Conservation (phyloP, 2,329 filamentous ascomycete species). For the Botrytis aclada region DNA sequence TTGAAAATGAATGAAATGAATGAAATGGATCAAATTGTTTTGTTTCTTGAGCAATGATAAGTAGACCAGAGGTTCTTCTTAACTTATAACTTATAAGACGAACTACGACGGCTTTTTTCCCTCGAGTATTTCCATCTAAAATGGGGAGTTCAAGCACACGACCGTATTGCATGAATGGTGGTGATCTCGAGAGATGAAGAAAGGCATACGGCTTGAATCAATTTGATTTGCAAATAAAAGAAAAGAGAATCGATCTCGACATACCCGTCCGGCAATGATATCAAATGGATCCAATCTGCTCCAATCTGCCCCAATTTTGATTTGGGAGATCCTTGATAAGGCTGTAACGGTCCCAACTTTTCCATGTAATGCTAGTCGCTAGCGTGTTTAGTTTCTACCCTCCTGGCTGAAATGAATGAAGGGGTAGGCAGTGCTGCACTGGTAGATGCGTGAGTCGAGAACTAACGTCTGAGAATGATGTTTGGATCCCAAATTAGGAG, state of each 20-base stretch:
- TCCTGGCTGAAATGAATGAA: background rate
- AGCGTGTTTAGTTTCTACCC: background rate
- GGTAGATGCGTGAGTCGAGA: background rate
- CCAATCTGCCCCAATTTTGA: background rate
- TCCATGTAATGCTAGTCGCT: background rate
- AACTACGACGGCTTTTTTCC: background rate
- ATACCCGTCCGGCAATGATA: background rate
- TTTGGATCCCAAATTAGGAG: background rate
- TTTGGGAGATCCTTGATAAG: slow-evolving; percentile 10
- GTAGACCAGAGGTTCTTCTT: background rate
- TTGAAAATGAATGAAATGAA: background rate
- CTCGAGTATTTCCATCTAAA: background rate
- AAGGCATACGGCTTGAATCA: background rate
- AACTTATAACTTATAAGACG: background rate
- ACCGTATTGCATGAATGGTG: background rate
- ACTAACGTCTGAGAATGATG: background rate
- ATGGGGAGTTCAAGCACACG: background rate
- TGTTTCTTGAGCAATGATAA: background rate
- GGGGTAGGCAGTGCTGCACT: background rate
- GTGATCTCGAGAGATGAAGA: background rate
- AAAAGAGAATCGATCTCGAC: background rate
- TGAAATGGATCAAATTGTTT: background rate
- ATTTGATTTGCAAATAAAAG: background rate
- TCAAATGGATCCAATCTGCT: background rate
- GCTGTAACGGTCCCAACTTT: background rate